Percentiles rank a stretch among this genome's conserved stretches.
Conservation (phyloP, 495 filamentous ascomycete species). For the Terfezia claveryi region DNA sequence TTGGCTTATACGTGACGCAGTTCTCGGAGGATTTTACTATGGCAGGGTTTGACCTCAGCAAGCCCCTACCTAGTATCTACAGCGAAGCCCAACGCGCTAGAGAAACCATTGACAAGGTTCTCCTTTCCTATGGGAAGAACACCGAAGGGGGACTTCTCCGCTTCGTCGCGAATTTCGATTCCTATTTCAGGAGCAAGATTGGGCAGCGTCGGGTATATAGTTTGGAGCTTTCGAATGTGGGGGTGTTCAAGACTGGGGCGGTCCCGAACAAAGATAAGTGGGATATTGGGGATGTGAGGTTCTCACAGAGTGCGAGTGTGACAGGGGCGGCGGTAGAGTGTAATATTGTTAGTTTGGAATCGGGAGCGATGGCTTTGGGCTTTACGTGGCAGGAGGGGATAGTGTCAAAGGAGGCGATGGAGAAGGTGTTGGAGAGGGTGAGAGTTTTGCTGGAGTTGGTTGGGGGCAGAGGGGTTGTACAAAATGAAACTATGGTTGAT, state of each 20-base stretch:
- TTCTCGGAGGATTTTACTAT: background rate
- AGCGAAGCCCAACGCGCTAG: background rate
- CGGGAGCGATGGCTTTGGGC: background rate
- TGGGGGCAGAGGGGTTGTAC: too few species aligned
- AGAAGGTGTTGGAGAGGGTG: background rate
- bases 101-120: background rate
- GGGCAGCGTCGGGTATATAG: background rate
- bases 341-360: background rate
- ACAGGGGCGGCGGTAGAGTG: background rate
- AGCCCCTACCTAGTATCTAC: background rate
- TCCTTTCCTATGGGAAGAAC: background rate
- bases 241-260: background rate
- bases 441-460: background rate
- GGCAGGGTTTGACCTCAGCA: background rate
- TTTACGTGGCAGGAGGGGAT: background rate
- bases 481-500: too few species aligned
- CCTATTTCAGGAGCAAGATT: background rate
- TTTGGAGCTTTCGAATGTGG: background rate
- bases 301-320: background rate
- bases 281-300: background rate
- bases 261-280: background rate
- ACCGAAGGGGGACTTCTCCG: background rate
- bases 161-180: background rate
- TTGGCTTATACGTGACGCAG: background rate
- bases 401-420: background rate